These are phyloP conservation scores for Fraxinus albicans DNA, from an alignment of 305 asterid species.

Conservation along the genomic window DNA sequence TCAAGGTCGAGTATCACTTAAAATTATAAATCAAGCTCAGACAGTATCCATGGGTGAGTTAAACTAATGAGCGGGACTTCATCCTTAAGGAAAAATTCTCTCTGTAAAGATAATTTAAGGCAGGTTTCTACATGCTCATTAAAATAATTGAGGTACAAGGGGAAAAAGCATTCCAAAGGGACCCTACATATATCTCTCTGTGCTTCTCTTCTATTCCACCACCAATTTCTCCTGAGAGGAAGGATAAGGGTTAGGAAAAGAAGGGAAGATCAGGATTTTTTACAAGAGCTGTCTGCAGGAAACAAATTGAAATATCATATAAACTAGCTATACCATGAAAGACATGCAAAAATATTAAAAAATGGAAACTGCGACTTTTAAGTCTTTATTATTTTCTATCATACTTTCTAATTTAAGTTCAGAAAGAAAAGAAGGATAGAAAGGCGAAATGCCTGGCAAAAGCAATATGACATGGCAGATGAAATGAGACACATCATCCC, in stretches of 20 bases:
- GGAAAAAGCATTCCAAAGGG: not conserved
- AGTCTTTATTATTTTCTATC: not conserved
- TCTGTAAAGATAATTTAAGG: not conserved
- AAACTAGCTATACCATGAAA: not conserved
- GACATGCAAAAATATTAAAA: not conserved
- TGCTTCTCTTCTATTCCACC: not conserved
- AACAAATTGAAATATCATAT: not conserved
- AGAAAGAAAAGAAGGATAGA: not conserved
- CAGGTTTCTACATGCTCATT: not conserved
- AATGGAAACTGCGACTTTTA: not conserved
- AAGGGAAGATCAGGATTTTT: not conserved
- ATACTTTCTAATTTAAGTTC: not conserved
- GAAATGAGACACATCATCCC: not conserved
- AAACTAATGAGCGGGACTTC: not conserved
- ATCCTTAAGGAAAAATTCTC: not conserved
- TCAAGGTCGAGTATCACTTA: not conserved
- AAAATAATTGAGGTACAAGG: not conserved
- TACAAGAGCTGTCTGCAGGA: not conserved
- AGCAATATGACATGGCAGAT: slow-evolving; percentile 4
- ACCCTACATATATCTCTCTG: not conserved
- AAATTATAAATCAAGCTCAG: not conserved
- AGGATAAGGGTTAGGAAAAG: not conserved
- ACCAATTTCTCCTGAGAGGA: not conserved
- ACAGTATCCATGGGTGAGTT: not conserved
- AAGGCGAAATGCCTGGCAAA: not conserved